Percentiles rank a stretch among this genome's conserved stretches.
Evolutionary conservation across 2,329 filamentous ascomycete genomes (phyloP).

Genomic region (Fusarium nodosum): DNA sequence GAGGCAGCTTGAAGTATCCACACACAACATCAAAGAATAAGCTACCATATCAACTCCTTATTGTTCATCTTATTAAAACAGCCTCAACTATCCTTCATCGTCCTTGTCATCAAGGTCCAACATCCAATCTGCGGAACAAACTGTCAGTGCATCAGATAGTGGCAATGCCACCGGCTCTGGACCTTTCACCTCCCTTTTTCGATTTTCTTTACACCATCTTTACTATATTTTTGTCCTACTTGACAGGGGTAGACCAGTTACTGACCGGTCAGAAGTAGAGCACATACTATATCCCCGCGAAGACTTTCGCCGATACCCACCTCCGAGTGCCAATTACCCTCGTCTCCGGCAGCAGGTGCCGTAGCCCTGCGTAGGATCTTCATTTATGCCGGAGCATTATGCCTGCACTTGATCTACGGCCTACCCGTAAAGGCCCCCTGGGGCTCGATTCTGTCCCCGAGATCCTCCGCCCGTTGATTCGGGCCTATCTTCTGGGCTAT

Average conservation of each 20-base stretch:
- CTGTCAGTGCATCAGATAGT: slow-evolving; percentile 40
- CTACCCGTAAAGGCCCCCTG: slow-evolving; percentile 40
- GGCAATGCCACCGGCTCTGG: slow-evolving; percentile 30
- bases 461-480: slow-evolving; percentile 66
- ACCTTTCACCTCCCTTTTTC: slow-evolving; percentile 25
- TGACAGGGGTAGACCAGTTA: slow-evolving; percentile 40
- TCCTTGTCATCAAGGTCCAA: slow-evolving; percentile 15
- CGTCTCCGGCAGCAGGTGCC: slow-evolving; percentile 44
- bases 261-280: slow-evolving; percentile 38
- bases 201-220: slow-evolving; percentile 44
- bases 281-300: slow-evolving; percentile 41
- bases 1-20: slow-evolving; percentile 25
- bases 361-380: slow-evolving; percentile 39
- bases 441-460: slow-evolving; percentile 59
- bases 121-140: slow-evolving; percentile 29
- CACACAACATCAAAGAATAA: slow-evolving; percentile 11
- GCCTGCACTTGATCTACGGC: slow-evolving; percentile 32
- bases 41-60: slow-evolving; percentile 21
- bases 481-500: slow-evolving; percentile 73
- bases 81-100: slow-evolving; percentile 19
- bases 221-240: slow-evolving; percentile 19
- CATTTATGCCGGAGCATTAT: slow-evolving; percentile 39
- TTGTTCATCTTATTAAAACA: slow-evolving; percentile 20
- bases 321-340: slow-evolving; percentile 26
- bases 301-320: slow-evolving; percentile 36